Evolutionary conservation across 352 stramenopile species (phyloP), one percentile per base, ranked within the genome.

Genomic region (Phytophthora idaei): DNA sequence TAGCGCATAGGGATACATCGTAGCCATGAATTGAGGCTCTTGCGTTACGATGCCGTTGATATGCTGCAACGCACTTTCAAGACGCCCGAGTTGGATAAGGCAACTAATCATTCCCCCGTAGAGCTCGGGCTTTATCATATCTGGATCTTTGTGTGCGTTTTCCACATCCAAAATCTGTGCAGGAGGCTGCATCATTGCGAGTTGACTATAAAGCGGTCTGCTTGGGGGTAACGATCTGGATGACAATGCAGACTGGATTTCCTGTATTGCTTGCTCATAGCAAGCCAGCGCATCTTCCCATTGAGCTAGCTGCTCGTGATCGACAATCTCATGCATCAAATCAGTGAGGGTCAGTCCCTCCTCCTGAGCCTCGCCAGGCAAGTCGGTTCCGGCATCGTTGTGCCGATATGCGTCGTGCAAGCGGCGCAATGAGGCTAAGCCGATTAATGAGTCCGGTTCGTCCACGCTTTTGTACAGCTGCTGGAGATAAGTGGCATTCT

Each of bases 21-120:
- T 89, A n/a, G 74, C 81, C 39, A 92, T 89, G 48, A 88, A 89
- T 31, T 91, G 74, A 1, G 87, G 85, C 42, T 94, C 86, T 69
- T 90, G 77, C 9, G 81, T 91, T 5, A 89, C 79, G 44, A 96
- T 95, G 15, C 89, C 89, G 45, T 94, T 92, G 34, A 95, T 94
- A 67, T 95, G 84, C 57, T 95, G 87, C 17, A 96, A 69, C 10
- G 87, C 89, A 61, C 83, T 94, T 71, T 95, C 89, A 8, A 94
- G 75, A 12, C 86, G 81, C 15, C 89, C 89, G 2, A 96, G 72
- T 61, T 95, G 86, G 31, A 94, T 93, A n/a, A 95, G 58, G 47
- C 89, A 95, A 9, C 83, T 68, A 49, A 96, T 85, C 66, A 95
- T 91, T 31, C 89, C 89, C 5, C 78, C 84, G 66, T 95, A 96